A percentile compares a stretch with the other conserved stretches of the same genome.
These are phyloP conservation scores for Paramecium primaurelia DNA, from an alignment of 73 alveolate genomes.

Conservation along the genomic window DNA sequence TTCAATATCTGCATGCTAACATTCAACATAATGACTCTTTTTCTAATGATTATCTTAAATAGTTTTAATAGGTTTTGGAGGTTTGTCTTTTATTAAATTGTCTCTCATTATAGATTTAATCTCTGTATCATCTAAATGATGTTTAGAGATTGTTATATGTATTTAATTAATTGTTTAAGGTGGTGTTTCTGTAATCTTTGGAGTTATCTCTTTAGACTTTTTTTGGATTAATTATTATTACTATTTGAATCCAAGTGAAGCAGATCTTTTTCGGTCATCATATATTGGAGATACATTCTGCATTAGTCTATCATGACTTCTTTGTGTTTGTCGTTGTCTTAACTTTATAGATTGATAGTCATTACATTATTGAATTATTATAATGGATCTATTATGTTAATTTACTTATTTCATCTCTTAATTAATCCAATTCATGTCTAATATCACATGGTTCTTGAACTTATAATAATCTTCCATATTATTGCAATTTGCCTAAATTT, in stretches of 20 bases:
- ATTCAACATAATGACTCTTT: background rate
- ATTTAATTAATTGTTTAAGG: slow-evolving; percentile 17
- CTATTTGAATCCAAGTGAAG: background rate
- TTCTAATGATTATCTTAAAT: background rate
- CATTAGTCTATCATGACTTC: background rate
- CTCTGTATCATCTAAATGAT: slow-evolving; percentile 46
- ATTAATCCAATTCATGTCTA: background rate
- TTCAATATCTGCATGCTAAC: background rate
- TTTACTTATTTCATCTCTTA: slow-evolving; percentile 27
- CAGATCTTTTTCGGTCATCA: slow-evolving; percentile 35
- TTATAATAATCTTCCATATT: background rate
- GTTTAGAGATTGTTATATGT: slow-evolving; percentile 17
- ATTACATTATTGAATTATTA: slow-evolving; percentile 9
- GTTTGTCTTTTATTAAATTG: background rate
- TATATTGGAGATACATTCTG: background rate
- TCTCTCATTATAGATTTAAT: slow-evolving; percentile 40
- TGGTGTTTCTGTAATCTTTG: background rate
- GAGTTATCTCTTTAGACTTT: slow-evolving; percentile 10
- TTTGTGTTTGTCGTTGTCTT: background rate
- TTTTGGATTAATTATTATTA: background rate
- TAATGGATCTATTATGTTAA: background rate
- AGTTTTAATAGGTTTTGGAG: slow-evolving; percentile 25
- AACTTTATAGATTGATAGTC: background rate
- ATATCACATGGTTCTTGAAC: slow-evolving; percentile 21
- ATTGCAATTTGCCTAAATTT: slow-evolving; percentile 9